Percentiles rank a stretch among this genome's conserved stretches.
These are phyloP conservation scores for Stygiomarasmius scandens DNA, from an alignment of 1,284 basidiomycete genomes.

Conservation along the genomic window DNA sequence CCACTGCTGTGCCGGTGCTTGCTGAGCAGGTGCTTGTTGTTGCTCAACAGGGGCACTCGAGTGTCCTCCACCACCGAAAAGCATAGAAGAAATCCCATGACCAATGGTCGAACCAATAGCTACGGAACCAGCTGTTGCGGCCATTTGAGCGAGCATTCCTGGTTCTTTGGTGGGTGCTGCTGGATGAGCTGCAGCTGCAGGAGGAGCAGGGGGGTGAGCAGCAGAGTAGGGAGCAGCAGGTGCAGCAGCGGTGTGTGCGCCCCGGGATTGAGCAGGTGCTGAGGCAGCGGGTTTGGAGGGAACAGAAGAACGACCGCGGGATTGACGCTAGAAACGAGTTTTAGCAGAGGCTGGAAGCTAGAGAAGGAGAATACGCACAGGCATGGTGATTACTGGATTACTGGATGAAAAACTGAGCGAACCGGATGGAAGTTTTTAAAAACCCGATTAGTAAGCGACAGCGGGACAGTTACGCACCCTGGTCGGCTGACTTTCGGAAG, in stretches of 20 bases:
- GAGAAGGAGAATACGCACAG: slow-evolving; percentile 17
- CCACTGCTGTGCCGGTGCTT: slow-evolving; percentile 51
- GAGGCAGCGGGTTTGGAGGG: slow-evolving; percentile 48
- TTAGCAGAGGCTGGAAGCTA: slow-evolving; percentile 10
- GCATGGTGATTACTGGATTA: slow-evolving; percentile 18
- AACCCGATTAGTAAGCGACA: background rate
- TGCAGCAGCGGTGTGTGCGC: slow-evolving; percentile 62
- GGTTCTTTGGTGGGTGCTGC: slow-evolving; percentile 43
- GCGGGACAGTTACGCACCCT: background rate
- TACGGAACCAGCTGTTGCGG: slow-evolving; percentile 86
- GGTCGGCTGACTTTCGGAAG: background rate
- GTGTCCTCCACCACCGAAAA: slow-evolving; percentile 68
- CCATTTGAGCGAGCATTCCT: slow-evolving; percentile 81
- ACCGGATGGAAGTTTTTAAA: background rate
- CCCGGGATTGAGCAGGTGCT: slow-evolving; percentile 58
- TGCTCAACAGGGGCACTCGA: slow-evolving; percentile 43
- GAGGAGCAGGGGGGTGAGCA: slow-evolving; percentile 45
- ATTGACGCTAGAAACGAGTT: slow-evolving; percentile 51
- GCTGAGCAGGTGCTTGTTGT: slow-evolving; percentile 40
- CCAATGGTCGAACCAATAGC: slow-evolving; percentile 84
- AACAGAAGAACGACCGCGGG: slow-evolving; percentile 52
- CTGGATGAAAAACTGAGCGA: background rate
- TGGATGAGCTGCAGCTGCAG: slow-evolving; percentile 43
- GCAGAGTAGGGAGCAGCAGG: slow-evolving; percentile 48
- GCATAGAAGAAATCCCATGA: slow-evolving; percentile 82